Evolutionary conservation across 1,284 basidiomycete genomes (phyloP).

Genomic region (Porodaedalea pini): DNA sequence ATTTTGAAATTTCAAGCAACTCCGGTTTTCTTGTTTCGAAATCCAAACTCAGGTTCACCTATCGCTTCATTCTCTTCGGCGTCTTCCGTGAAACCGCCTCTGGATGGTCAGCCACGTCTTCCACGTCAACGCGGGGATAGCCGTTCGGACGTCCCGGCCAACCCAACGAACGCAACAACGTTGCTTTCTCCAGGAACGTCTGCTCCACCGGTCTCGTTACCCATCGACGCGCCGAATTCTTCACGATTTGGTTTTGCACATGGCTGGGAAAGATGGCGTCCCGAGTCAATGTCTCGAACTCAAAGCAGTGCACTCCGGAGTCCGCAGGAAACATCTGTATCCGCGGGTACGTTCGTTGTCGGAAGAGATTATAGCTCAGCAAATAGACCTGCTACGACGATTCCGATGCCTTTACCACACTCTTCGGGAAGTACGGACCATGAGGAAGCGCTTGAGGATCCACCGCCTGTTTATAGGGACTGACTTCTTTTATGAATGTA

Average conservation of each 20-base stretch:
- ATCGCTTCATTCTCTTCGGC: not conserved
- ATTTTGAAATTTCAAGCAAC: not conserved
- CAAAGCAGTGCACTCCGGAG: too few relatives aligned
- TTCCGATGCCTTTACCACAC: not conserved
- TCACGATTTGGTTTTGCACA: too few relatives aligned
- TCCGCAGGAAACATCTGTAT: too few relatives aligned
- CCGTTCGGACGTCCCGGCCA: not conserved
- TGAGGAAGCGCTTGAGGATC: not conserved
- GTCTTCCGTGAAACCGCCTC: not conserved
- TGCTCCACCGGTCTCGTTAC: too few relatives aligned
- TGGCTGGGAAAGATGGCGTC: too few relatives aligned
- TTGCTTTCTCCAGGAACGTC: too few relatives aligned
- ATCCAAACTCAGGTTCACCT: not conserved
- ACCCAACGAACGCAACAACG: not conserved
- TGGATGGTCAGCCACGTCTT: not conserved
- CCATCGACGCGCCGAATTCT: too few relatives aligned
- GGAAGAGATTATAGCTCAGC: too few relatives aligned
- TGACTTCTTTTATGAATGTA: not conserved
- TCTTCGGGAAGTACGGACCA: not conserved
- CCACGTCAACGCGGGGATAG: not conserved
- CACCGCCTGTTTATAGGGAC: not conserved
- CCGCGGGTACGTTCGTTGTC: too few relatives aligned
- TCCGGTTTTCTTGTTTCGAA: not conserved
- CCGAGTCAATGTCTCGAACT: too few relatives aligned
- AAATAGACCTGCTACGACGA: not conserved